Percentiles rank a stretch among this genome's conserved stretches.
Conservation (phyloP, 306 rosid species). For the Carpinus fangiana region DNA sequence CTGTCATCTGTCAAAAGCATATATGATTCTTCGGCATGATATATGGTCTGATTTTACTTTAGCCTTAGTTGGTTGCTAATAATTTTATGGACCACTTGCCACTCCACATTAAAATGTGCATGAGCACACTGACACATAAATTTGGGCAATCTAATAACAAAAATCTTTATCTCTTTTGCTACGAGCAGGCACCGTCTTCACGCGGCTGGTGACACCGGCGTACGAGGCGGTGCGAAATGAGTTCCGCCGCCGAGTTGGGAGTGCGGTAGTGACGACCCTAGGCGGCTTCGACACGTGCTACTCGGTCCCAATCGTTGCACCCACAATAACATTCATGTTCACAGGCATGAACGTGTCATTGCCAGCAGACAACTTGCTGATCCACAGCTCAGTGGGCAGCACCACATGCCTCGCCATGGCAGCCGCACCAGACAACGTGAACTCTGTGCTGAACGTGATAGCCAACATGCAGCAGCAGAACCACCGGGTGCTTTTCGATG, state of each 20-base stretch:
- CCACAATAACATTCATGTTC: constrained; percentile 78
- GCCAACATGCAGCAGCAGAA: constrained; percentile 97
- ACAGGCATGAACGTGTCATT: constrained; percentile 86
- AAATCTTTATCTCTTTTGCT: neutral
- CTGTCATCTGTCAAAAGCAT: too few species aligned
- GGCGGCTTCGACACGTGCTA: constrained; percentile 99
- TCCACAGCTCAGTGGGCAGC: constrained; percentile 74
- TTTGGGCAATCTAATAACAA: too few species aligned
- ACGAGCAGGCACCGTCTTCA: constrained; percentile 74
- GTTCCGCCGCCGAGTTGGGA: constrained; percentile 62
- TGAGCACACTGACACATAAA: too few species aligned
- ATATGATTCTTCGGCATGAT: too few species aligned
- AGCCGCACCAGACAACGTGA: constrained; percentile 74
- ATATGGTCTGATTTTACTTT: too few species aligned
- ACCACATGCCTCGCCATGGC: constrained; percentile 83
- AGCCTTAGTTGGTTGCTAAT: neutral
- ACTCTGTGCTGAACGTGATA: constrained; percentile 85
- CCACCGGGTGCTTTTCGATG: constrained; percentile 75
- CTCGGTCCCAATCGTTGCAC: constrained; percentile 56
- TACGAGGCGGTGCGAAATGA: constrained; percentile 69
- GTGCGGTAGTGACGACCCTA: constrained; percentile 42
- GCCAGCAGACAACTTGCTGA: constrained; percentile 68
- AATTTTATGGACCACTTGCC: neutral
- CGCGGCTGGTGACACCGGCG: constrained; percentile 72
- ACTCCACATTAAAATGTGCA: neutral